Percentiles rank a stretch among this genome's conserved stretches.
phyloP scores from a whole-genome alignment of 257 asterid species.

The Solanum corneliomulleri region DNA sequence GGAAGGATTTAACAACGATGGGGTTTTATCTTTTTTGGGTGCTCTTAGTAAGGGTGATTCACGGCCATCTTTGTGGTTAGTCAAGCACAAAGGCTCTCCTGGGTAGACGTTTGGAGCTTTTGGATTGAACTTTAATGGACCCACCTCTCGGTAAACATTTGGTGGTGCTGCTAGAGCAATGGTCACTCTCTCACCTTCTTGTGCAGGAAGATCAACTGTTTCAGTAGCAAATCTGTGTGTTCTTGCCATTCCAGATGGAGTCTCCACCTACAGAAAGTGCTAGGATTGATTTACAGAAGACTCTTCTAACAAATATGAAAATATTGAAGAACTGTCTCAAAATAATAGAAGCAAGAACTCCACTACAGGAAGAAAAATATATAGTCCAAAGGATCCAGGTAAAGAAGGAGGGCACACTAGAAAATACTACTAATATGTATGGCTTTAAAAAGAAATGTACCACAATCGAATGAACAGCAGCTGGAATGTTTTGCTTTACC shows the following conservation, averaged over 20 bases:
- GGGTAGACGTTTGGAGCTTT: constrained; percentile 70
- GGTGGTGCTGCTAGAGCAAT: constrained; percentile 79
- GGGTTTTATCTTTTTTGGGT: constrained; percentile 46
- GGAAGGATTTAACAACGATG: constrained; percentile 54
- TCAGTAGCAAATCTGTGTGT: constrained; percentile 94
- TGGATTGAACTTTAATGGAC: constrained; percentile 75
- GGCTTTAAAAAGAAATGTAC: constrained; percentile 22
- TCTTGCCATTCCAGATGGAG: constrained; percentile 84
- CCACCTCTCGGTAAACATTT: constrained; percentile 53
- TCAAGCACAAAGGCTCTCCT: constrained; percentile 89
- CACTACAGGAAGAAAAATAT: neutral
- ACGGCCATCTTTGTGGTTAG: constrained; percentile 79
- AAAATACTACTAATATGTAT: neutral
- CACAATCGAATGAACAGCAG: constrained; percentile 89
- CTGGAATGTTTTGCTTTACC: constrained; percentile 74
- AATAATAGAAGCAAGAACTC: neutral
- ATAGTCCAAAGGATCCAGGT: neutral
- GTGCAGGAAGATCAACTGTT: constrained; percentile 91
- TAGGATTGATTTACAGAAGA: constrained; percentile 1
- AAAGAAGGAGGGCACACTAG: neutral
- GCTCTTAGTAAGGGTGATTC: constrained; percentile 75
- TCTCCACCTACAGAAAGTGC: constrained; percentile 53
- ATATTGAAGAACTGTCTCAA: neutral
- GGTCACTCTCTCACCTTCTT: constrained; percentile 92
- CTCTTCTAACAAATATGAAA: neutral